Evolutionary conservation across 129 eudicot species (phyloP), one percentile per base, ranked within the genome.

Genomic region (Centella asiatica): DNA sequence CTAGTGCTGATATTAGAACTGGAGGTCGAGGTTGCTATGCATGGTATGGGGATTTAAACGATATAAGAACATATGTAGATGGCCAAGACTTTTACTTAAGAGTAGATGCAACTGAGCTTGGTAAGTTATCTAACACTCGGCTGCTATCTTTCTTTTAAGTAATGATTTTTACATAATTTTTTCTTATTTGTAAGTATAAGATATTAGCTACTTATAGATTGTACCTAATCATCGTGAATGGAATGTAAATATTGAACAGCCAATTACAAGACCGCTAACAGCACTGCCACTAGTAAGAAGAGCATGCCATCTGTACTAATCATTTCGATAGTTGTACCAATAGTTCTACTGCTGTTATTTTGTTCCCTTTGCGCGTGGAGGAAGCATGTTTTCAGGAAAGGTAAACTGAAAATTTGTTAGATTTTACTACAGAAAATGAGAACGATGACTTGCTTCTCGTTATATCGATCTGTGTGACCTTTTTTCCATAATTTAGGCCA

Each of bases 1-100:
- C 69, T 15, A 64, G 69, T 11, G 58, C 69, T 7, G 22, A 49
- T 64, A 24, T 64, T 25, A 64, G 6, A 6, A 23, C 49, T 0
- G 69, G 58, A 49, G 69, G 58, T 13, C 46, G 44, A 29, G 69
- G 69, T 22, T 64, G 69, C 37, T 64, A 19, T 64, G 45, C 29
- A 64, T 64, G 69, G 69, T 48, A 64, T 23, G 69, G 69, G 20
- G 69, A 46, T 32, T 48, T 64, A 24, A 48, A 29, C 48, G 58
- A 64, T 64, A 52, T 49, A 11, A 36, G 48, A 64, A 34, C 39
- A 1, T 46, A 46, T 5, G 33, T 15, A 29, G 47, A 64, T 48
- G 69, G 69, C 32, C 69, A 64, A 26, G 69, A 64, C 40, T 64
- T 47, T 23, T 64, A 48, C 54, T 3, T 64, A 20, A 23, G 69